Conservation (phyloP, 805 yeast genomes). For the Osmozyma mogii region DNA sequence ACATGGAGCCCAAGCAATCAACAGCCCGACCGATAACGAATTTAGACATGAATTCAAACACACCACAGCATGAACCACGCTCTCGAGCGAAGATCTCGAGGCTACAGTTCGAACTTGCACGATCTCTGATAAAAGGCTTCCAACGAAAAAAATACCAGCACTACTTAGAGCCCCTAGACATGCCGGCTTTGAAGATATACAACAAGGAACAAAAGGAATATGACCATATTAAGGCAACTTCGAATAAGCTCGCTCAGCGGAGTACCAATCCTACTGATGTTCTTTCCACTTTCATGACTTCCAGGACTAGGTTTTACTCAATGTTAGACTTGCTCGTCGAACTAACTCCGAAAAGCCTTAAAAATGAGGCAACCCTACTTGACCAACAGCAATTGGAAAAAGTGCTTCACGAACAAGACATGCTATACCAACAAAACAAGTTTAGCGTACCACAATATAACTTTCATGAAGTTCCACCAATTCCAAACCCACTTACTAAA, state of each 20-base stretch:
- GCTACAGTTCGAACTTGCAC: constrained; percentile 7
- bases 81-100: too few species aligned
- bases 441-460: constrained; percentile 11
- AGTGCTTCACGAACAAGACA: constrained; percentile 16
- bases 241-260: constrained; percentile 18
- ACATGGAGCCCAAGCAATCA: too few species aligned
- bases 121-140: constrained; percentile 10
- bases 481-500: constrained; percentile 19
- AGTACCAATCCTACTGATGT: constrained; percentile 12
- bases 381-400: constrained; percentile 8
- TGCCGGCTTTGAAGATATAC: constrained; percentile 25
- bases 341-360: constrained; percentile 24
- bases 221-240: constrained; percentile 17
- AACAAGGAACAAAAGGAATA: constrained; percentile 17
- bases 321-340: constrained; percentile 26
- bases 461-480: constrained; percentile 26
- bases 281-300: constrained; percentile 19
- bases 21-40: too few species aligned
- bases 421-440: constrained; percentile 6
- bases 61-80: too few species aligned
- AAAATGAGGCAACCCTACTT: constrained; percentile 10
- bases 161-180: constrained; percentile 27
- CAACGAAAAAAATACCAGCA: constrained; percentile 21
- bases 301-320: constrained; percentile 21
- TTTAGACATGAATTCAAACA: too few species aligned